These are phyloP conservation scores for Aspergillus neotritici DNA, from an alignment of 2,329 filamentous ascomycete species.

Conservation along the genomic window DNA sequence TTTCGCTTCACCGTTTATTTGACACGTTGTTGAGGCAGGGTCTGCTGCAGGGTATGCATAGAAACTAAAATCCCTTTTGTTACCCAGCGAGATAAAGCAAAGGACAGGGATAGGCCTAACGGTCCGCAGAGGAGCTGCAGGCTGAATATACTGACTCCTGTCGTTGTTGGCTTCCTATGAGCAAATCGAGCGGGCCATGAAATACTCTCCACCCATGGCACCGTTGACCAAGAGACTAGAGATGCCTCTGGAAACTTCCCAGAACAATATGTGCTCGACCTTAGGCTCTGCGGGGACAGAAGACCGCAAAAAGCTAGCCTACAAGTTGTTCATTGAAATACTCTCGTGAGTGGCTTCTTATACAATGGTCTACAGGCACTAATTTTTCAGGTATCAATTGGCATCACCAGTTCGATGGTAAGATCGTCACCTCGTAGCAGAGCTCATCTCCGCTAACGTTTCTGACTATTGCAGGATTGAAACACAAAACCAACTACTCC, in stretches of 20 bases:
- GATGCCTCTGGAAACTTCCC: background rate
- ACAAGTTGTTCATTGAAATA: constrained; percentile 24
- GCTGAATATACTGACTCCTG: no score
- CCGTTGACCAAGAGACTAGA: no score
- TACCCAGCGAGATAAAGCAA: no score
- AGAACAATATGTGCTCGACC: background rate
- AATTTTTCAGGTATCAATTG: constrained; percentile 21
- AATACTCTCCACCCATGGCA: no score
- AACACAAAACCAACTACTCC: constrained; percentile 34
- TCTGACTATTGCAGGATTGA: constrained; percentile 26
- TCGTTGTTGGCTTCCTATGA: no score
- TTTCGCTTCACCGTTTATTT: no score
- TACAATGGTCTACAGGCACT: background rate
- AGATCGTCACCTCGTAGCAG: background rate
- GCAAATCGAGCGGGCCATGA: no score
- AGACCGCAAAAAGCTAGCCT: constrained; percentile 11
- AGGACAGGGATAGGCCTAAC: no score
- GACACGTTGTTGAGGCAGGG: no score
- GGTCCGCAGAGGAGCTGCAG: no score
- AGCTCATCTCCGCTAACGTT: constrained; percentile 1
- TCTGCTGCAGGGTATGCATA: no score
- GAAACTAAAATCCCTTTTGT: no score
- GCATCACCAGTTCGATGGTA: constrained; percentile 24
- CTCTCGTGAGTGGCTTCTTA: constrained; percentile 20
- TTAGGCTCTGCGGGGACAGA: background rate